phyloP scores from a whole-genome alignment of 78 protist species.

The Planoprotostelium fungivorum region DNA sequence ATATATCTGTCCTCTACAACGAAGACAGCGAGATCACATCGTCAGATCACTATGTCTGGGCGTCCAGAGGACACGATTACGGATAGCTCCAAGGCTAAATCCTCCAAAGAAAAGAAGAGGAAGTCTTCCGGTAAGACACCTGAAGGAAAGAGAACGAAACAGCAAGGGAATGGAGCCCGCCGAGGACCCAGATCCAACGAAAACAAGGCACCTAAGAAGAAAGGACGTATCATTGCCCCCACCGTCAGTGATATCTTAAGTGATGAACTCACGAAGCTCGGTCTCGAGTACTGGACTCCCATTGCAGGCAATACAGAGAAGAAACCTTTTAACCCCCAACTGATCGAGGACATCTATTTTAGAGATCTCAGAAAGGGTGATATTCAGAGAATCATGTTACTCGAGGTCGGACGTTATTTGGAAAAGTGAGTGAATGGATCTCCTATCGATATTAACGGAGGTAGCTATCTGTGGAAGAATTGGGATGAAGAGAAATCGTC shows the following conservation, averaged over 20 bases:
- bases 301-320: not conserved
- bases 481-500: not conserved
- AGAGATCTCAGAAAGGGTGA: not conserved
- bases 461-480: not conserved
- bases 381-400: not conserved
- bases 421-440: not conserved
- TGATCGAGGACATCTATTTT: not conserved
- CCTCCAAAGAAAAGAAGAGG: not conserved
- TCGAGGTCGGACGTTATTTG: not conserved
- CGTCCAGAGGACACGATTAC: too few relatives aligned
- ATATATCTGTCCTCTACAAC: too few relatives aligned
- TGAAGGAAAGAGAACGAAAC: not conserved
- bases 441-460: too few relatives aligned
- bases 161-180: not conserved
- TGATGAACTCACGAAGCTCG: not conserved
- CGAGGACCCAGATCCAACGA: not conserved
- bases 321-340: not conserved
- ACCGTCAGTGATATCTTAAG: not conserved
- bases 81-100: not conserved
- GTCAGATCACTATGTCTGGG: too few relatives aligned
- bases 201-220: too few relatives aligned
- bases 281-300: not conserved
- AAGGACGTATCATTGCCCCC: not conserved
- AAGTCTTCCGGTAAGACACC: not conserved
- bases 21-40: too few relatives aligned